Conservation (phyloP, 2,329 filamentous ascomycete genomes). For the Sarocladium oryzae region DNA sequence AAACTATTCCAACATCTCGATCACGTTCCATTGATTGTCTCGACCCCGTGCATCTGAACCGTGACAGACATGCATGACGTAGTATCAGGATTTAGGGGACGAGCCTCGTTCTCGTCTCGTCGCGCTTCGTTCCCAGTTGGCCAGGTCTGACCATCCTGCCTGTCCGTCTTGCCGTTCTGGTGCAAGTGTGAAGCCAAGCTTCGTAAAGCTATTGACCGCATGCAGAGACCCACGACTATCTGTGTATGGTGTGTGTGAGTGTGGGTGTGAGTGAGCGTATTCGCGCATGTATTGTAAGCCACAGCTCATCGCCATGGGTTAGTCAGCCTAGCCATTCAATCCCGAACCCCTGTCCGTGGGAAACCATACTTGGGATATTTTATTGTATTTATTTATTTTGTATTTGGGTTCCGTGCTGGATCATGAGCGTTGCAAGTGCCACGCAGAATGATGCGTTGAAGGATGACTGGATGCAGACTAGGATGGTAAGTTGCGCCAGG, state of each 20-base stretch:
- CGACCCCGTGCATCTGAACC: no score
- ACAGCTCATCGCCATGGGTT: no score
- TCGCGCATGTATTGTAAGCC: background rate
- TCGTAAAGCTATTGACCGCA: background rate
- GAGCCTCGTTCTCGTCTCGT: background rate
- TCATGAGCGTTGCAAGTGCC: no score
- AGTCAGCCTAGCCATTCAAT: background rate
- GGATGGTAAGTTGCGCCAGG: no score
- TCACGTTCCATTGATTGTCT: background rate
- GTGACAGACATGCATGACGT: background rate
- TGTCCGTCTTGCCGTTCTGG: slow-evolving; percentile 6
- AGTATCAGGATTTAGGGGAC: background rate
- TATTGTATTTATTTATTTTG: no score
- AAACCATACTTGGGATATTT: no score
- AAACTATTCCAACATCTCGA: background rate
- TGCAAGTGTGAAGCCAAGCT: background rate
- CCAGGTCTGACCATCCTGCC: background rate
- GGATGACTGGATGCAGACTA: no score
- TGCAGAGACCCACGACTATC: background rate
- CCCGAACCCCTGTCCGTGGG: background rate
- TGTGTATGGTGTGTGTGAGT: no score
- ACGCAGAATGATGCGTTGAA: no score
- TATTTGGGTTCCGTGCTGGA: no score
- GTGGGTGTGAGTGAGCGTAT: background rate
- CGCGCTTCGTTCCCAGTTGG: background rate